Conservation (phyloP, 2,329 filamentous ascomycete genomes). For the Colletotrichum euphorbiae region DNA sequence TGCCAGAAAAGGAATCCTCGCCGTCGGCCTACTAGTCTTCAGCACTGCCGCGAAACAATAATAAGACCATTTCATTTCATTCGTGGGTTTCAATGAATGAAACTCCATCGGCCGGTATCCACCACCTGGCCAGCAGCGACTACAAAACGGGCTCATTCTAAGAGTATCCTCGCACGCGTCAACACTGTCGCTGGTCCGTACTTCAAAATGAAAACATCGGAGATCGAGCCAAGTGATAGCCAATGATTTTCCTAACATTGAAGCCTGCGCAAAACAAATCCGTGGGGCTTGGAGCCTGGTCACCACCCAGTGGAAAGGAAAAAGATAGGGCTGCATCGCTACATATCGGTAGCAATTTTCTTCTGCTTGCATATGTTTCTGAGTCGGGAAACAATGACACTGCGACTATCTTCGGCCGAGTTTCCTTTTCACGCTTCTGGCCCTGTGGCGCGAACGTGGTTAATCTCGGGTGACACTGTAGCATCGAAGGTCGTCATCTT, state of each 20-base stretch:
- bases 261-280: constrained; percentile 21
- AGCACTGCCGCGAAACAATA: not conserved
- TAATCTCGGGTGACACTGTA: constrained; percentile 43
- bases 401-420: constrained; percentile 26
- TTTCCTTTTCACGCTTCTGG: constrained; percentile 10
- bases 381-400: constrained; percentile 24
- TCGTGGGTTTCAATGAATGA: not conserved
- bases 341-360: constrained; percentile 18
- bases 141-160: not conserved
- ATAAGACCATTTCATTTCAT: not conserved
- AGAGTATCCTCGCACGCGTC: constrained; percentile 2
- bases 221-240: constrained; percentile 21
- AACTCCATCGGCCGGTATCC: constrained; percentile 33
- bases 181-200: constrained; percentile 19
- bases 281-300: not conserved
- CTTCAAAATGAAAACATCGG: constrained; percentile 6
- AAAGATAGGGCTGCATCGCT: constrained; percentile 45
- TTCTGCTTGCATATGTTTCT: constrained; percentile 17
- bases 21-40: constrained; percentile 1
- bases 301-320: no score
- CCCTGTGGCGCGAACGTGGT: constrained; percentile 35
- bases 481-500: constrained; percentile 29
- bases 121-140: not conserved
- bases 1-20: not conserved
- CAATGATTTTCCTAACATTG: not conserved